phyloP scores from a whole-genome alignment of 1,139 yeast genomes.

The Ogataea hybrid region DNA sequence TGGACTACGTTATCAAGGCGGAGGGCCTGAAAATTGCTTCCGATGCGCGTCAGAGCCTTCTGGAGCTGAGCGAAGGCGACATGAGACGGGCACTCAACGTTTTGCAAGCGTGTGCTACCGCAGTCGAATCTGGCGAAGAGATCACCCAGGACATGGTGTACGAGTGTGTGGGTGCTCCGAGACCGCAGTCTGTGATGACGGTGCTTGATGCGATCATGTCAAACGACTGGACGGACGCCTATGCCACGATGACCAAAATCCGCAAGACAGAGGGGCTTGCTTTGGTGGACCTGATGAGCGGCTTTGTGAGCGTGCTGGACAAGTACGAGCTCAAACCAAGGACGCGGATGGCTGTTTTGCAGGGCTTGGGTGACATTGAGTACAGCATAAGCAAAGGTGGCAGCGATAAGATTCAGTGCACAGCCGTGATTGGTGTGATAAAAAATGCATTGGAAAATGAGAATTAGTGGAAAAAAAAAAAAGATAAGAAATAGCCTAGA shows the following conservation, averaged over 20 bases:
- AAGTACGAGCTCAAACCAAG: slow-evolving; percentile 59
- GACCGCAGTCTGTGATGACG: slow-evolving; percentile 77
- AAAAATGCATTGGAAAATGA: slow-evolving; percentile 51
- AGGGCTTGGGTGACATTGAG: slow-evolving; percentile 81
- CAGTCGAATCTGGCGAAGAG: slow-evolving; percentile 47
- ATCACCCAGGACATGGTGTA: slow-evolving; percentile 76
- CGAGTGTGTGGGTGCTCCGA: slow-evolving; percentile 95
- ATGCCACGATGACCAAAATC: slow-evolving; percentile 58
- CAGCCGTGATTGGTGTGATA: slow-evolving; percentile 87
- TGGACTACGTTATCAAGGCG: slow-evolving; percentile 62
- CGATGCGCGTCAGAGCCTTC: slow-evolving; percentile 64
- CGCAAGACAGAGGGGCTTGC: slow-evolving; percentile 83
- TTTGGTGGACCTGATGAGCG: slow-evolving; percentile 76
- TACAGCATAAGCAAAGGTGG: slow-evolving; percentile 93
- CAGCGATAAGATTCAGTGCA: slow-evolving; percentile 82
- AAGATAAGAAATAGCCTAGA: neutral
- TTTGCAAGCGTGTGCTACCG: slow-evolving; percentile 89
- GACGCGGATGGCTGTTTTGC: slow-evolving; percentile 62
- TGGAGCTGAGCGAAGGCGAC: slow-evolving; percentile 80
- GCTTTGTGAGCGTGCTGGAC: slow-evolving; percentile 68
- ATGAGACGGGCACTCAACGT: slow-evolving; percentile 96
- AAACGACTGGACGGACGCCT: slow-evolving; percentile 86
- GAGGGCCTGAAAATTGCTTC: slow-evolving; percentile 60
- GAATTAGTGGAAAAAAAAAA: slow-evolving; percentile 11
- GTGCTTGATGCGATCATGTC: slow-evolving; percentile 74